Percentiles rank a stretch among this genome's conserved stretches.
phyloP scores from a whole-genome alignment of 2,329 filamentous ascomycete species.

The Beauveria brongniartii region DNA sequence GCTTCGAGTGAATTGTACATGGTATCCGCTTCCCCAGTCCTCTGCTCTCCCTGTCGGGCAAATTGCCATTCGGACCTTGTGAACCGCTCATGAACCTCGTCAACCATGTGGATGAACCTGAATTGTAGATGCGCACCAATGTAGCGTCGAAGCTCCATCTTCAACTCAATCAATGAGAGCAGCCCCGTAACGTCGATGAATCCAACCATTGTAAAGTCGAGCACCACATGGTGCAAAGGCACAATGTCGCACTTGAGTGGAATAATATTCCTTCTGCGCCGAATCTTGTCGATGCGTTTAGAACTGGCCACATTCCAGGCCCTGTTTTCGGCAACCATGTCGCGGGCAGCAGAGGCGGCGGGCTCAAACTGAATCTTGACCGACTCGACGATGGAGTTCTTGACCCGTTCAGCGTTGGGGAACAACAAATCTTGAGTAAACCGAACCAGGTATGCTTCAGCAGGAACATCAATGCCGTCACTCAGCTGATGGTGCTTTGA shows the following conservation, averaged over 20 bases:
- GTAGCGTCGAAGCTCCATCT: conserved; percentile 40
- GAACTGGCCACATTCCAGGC: conserved; percentile 48
- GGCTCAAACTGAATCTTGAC: conserved; percentile 32
- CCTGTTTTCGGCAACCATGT: conserved; percentile 31
- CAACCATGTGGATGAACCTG: conserved; percentile 39
- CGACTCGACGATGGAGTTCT: conserved; percentile 39
- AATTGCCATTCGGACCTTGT: conserved; percentile 30
- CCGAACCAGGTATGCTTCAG: conserved; percentile 47
- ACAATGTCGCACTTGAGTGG: conserved; percentile 25
- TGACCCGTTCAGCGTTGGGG: conserved; percentile 49
- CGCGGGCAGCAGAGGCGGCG: conserved; percentile 34
- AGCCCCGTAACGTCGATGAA: conserved; percentile 47
- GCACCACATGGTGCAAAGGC: conserved; percentile 38
- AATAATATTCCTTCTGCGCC: conserved; percentile 28
- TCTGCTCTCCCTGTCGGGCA: conserved; percentile 21
- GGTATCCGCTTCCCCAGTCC: conserved; percentile 15
- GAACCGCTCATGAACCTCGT: conserved; percentile 32
- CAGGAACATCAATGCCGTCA: conserved; percentile 24
- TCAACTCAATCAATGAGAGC: conserved; percentile 38
- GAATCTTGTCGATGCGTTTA: conserved; percentile 37
- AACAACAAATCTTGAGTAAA: conserved; percentile 53
- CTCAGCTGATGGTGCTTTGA: conserved; percentile 14
- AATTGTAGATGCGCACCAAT: conserved; percentile 38
- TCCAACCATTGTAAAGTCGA: conserved; percentile 44
- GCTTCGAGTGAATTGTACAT: conserved; percentile 15